Conservation (phyloP, 805 yeast species). For the Metschnikowia corniflorae region DNA sequence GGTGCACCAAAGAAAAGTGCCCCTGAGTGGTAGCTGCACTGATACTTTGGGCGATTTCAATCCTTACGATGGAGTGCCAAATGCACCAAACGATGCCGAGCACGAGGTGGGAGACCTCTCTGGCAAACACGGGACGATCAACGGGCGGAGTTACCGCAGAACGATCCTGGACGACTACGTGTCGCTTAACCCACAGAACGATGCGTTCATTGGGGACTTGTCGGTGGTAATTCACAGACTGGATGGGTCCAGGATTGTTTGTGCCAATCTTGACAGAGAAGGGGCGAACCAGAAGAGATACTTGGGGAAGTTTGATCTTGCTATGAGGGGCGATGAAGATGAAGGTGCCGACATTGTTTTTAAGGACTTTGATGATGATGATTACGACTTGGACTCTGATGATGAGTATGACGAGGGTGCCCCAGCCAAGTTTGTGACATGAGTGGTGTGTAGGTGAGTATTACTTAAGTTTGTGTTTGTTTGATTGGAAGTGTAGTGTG, state of each 20-base stretch:
- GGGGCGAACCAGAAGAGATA: no score
- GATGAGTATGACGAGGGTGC: no score
- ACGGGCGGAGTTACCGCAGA: constrained; percentile 21
- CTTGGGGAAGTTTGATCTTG: no score
- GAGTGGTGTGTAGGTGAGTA: no score
- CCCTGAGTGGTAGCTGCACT: constrained; percentile 28
- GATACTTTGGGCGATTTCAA: constrained; percentile 36
- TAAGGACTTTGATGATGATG: no score
- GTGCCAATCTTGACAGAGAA: no score
- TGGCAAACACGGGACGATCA: constrained; percentile 36
- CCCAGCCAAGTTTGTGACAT: no score
- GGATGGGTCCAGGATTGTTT: neutral
- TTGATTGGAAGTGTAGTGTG: no score
- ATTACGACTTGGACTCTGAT: no score
- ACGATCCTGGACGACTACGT: constrained; percentile 13
- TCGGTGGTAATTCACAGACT: constrained; percentile 2
- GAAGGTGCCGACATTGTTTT: no score
- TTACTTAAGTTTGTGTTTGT: no score
- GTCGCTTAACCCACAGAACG: constrained; percentile 7
- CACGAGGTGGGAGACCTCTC: constrained; percentile 39
- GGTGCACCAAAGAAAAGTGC: constrained; percentile 36
- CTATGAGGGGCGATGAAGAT: no score
- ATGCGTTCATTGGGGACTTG: constrained; percentile 4
- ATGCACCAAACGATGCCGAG: constrained; percentile 22
- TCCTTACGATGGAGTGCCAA: constrained; percentile 34